phyloP scores from a whole-genome alignment of 441 rosid genomes.

The Capsella rubella region DNA sequence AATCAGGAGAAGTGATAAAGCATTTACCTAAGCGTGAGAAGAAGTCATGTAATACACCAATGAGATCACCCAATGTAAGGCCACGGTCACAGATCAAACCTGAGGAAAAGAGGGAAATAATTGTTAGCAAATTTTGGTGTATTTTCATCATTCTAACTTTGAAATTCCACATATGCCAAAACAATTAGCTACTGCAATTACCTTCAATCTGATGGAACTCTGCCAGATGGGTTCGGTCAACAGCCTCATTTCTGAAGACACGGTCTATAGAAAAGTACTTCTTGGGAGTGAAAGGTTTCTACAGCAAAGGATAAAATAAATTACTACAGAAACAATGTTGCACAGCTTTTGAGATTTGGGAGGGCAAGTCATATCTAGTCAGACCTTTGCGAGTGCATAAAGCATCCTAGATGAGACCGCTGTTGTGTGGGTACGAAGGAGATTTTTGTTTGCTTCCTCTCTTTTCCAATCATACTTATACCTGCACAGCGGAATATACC shows the following conservation, averaged over 20 bases:
- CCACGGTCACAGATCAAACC: slow-evolving; percentile 93
- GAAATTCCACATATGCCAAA: neutral
- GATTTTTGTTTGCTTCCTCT: slow-evolving; percentile 94
- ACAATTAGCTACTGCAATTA: slow-evolving; percentile 38
- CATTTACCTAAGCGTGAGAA: slow-evolving; percentile 81
- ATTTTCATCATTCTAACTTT: neutral
- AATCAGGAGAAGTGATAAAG: neutral
- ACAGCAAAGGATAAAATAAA: slow-evolving; percentile 37
- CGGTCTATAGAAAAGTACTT: slow-evolving; percentile 95
- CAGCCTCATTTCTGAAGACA: slow-evolving; percentile 98
- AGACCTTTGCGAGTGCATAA: slow-evolving; percentile 84
- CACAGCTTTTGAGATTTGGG: neutral
- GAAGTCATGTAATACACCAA: slow-evolving; percentile 86
- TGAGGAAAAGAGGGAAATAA: slow-evolving; percentile 49
- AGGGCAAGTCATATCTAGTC: slow-evolving; percentile 24
- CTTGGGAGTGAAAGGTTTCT: slow-evolving; percentile 76
- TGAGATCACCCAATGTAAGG: slow-evolving; percentile 91
- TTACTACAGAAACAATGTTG: neutral
- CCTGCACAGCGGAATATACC: slow-evolving; percentile 46
- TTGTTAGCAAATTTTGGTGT: slow-evolving; percentile 1
- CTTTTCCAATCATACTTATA: slow-evolving; percentile 93
- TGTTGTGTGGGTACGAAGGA: slow-evolving; percentile 93
- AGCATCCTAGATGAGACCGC: slow-evolving; percentile 96
- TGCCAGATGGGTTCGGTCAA: slow-evolving; percentile 92
- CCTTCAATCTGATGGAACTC: slow-evolving; percentile 99